Conservation (phyloP, 805 yeast genomes). For the Hyphopichia homilentoma region DNA sequence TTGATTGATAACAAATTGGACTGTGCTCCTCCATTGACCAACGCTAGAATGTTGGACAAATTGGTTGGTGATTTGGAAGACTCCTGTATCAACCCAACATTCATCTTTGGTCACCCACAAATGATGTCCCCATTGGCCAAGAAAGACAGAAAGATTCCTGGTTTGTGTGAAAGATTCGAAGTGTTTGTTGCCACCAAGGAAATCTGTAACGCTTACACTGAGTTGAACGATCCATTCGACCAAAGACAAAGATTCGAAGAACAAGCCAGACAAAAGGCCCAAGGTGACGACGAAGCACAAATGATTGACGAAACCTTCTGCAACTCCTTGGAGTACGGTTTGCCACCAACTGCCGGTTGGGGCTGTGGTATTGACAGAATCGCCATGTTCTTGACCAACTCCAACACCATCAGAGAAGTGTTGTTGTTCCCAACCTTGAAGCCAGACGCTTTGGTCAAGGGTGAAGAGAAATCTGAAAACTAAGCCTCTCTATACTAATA, state of each 20-base stretch:
- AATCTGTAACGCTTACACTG: slow-evolving; percentile 97
- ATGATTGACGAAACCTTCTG: slow-evolving; percentile 94
- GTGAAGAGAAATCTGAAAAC: slow-evolving; percentile 24
- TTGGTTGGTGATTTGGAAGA: slow-evolving; percentile 97
- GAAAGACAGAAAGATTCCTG: slow-evolving; percentile 87
- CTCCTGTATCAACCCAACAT: slow-evolving; percentile 92
- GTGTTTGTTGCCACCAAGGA: slow-evolving; percentile 98
- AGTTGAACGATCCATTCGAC: slow-evolving; percentile 97
- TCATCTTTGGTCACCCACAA: slow-evolving; percentile 98
- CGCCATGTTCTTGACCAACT: slow-evolving; percentile 96
- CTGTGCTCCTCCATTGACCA: slow-evolving; percentile 90
- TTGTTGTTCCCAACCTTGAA: slow-evolving; percentile 97
- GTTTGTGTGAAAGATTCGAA: slow-evolving; percentile 97
- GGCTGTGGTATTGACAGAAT: slow-evolving; percentile 98
- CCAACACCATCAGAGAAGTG: slow-evolving; percentile 96
- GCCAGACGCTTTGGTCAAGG: slow-evolving; percentile 63
- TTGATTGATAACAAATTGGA: slow-evolving; percentile 78
- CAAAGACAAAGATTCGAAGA: slow-evolving; percentile 97
- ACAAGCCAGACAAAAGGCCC: slow-evolving; percentile 97
- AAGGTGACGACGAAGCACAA: slow-evolving; percentile 99
- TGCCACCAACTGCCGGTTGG: slow-evolving; percentile 99
- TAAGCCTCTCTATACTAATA: too few species aligned
- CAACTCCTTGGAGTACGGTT: slow-evolving; percentile 95
- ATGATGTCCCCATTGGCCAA: slow-evolving; percentile 99
- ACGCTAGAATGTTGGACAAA: slow-evolving; percentile 98